Evolutionary conservation across 2,329 filamentous ascomycete genomes (phyloP), one percentile per base, ranked within the genome.

Genomic region (Trichoderma oligosporum): DNA sequence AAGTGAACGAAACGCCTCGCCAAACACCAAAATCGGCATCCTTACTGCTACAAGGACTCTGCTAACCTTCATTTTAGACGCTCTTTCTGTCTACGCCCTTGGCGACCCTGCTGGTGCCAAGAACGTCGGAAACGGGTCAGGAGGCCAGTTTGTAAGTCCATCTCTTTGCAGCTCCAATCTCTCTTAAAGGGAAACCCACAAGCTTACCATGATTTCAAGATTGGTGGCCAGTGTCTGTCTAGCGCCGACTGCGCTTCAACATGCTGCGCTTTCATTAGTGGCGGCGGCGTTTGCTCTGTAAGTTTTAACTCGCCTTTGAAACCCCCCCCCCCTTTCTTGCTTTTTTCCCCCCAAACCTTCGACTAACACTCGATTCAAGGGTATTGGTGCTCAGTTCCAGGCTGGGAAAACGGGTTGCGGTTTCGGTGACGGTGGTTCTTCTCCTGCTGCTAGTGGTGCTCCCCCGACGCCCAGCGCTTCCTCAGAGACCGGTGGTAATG

Each of bases 341-440:
- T 6, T 31, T 11, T 6, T 31, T 31, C 27, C 11, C 27, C 11
- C 16, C 16, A 4, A 5, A 9, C 5, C n/a, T 7, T 7, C 22
- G 36, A 27, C 51, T 54, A 29, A 54, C 31, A 14, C 14, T 29
- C 11, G 24, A 20, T 36, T 36, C 41, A 27, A 54, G 51, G 67
- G 64, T 29, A 49, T 65, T 49, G 67, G 64, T 6, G 67, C 67
- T 7, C 61, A 63, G 48, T 65, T 65, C 55, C 66, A 69, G 62
- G 64, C 64, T 24, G 68, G 68, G 38, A 70, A 70, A 64, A 62
- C 62, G 8, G 67, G 67, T 16, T 70, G 68, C 54, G 64, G 63
- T 31, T 69, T 69, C 31, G 60, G 58, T 12, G 66, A 68, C 46
- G 57, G 51, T 42, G 57, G 41, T 48, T 39, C 56, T 36, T 8